Evolutionary conservation across 129 eudicot genomes (phyloP).

Genomic region (Pittosporum tobira): DNA sequence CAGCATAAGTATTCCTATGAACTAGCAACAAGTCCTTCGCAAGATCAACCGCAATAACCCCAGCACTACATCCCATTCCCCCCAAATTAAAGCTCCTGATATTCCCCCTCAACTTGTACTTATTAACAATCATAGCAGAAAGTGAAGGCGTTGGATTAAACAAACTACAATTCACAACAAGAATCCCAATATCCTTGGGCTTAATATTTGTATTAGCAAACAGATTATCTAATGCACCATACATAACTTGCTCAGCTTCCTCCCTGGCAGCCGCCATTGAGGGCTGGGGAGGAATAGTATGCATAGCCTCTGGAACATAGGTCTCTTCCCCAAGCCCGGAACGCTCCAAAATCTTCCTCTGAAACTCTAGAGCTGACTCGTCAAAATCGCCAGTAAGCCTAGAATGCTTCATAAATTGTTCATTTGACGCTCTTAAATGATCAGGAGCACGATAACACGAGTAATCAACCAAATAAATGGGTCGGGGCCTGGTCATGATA

Average conservation of each 20-base stretch:
- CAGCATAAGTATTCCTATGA: slow-evolving; percentile 51
- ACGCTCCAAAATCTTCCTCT: slow-evolving; percentile 44
- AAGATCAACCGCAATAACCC: slow-evolving; percentile 57
- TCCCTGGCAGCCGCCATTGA: slow-evolving; percentile 65
- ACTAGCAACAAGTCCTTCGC: slow-evolving; percentile 61
- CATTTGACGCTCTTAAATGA: slow-evolving; percentile 34
- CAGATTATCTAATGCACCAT: slow-evolving; percentile 44
- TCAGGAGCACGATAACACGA: slow-evolving; percentile 52
- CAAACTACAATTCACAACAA: slow-evolving; percentile 69
- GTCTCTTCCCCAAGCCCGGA: slow-evolving; percentile 65
- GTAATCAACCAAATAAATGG: slow-evolving; percentile 52
- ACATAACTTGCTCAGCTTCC: slow-evolving; percentile 69
- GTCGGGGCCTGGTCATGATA: slow-evolving; percentile 57
- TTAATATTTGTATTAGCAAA: slow-evolving; percentile 33
- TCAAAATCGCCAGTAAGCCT: slow-evolving; percentile 50
- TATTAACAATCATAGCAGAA: slow-evolving; percentile 63
- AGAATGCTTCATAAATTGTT: slow-evolving; percentile 44
- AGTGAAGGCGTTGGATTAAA: slow-evolving; percentile 67
- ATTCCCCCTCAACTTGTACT: slow-evolving; percentile 65
- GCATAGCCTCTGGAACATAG: slow-evolving; percentile 64
- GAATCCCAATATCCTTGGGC: slow-evolving; percentile 56
- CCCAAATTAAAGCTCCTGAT: slow-evolving; percentile 56
- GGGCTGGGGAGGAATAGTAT: slow-evolving; percentile 40
- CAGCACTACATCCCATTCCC: slow-evolving; percentile 81
- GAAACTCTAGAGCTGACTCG: slow-evolving; percentile 50